Conservation (phyloP, 495 filamentous ascomycete genomes). For the Lasiosphaeriaceae sp. region DNA sequence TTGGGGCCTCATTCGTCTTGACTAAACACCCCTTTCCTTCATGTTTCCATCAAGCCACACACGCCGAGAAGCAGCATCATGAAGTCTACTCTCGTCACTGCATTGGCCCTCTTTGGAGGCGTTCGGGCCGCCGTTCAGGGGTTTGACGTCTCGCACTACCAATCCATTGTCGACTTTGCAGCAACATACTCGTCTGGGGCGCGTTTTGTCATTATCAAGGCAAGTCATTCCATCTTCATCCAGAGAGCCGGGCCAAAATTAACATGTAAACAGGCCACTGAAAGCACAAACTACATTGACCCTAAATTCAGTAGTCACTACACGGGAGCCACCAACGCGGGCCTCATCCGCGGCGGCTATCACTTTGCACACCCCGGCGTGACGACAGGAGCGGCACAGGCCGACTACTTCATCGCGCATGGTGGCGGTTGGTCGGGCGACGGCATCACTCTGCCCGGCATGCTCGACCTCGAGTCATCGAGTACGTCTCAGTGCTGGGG, state of each 20-base stretch:
- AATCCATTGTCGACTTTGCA: conserved; percentile 53
- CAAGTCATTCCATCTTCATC: conserved; percentile 9
- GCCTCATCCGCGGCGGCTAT: conserved; percentile 60
- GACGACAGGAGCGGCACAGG: conserved; percentile 50
- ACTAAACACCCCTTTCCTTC: too few relatives aligned
- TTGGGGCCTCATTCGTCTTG: too few relatives aligned
- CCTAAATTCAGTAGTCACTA: conserved; percentile 54
- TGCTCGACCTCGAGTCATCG: conserved; percentile 61
- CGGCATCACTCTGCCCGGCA: conserved; percentile 61
- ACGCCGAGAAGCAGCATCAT: background rate
- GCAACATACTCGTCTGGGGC: conserved; percentile 53
- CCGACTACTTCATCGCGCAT: conserved; percentile 55
- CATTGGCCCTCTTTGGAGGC: conserved; percentile 19
- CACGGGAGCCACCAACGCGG: conserved; percentile 48
- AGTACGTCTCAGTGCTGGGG: conserved; percentile 50
- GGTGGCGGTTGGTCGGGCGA: conserved; percentile 62
- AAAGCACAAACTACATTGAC: conserved; percentile 54
- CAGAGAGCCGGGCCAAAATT: background rate
- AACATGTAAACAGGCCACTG: conserved; percentile 48
- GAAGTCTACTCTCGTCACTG: background rate
- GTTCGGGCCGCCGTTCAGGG: conserved; percentile 51
- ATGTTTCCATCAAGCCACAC: too few relatives aligned
- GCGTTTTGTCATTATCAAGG: conserved; percentile 70
- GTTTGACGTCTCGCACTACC: conserved; percentile 64
- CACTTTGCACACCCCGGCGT: conserved; percentile 58